phyloP scores from a whole-genome alignment of 2,329 filamentous ascomycete species.

The Cladobotryum mycophilum region DNA sequence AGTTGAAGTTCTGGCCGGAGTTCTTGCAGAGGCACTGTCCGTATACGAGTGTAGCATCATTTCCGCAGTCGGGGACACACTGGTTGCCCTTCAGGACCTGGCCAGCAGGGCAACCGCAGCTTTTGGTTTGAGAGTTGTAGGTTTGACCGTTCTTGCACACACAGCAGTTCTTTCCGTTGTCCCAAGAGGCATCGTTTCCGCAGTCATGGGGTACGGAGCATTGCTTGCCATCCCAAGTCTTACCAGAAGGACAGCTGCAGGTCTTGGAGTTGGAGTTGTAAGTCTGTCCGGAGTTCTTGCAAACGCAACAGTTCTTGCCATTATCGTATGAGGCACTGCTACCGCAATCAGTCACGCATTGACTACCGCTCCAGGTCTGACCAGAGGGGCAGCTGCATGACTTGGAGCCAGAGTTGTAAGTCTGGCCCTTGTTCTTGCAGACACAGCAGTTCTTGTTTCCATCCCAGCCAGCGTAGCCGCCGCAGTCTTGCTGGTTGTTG shows the following conservation, averaged over 20 bases:
- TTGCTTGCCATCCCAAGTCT: neutral
- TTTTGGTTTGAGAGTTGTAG: slow-evolving; percentile 4
- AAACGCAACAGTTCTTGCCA: slow-evolving; percentile 6
- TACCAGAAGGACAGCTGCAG: slow-evolving; percentile 3
- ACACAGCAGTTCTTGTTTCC: neutral
- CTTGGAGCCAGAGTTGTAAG: slow-evolving; percentile 5
- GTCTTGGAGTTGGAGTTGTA: slow-evolving; percentile 5
- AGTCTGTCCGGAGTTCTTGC: slow-evolving; percentile 3
- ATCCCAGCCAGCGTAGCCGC: slow-evolving; percentile 5
- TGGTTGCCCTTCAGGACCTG: neutral
- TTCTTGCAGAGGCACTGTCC: slow-evolving; percentile 13
- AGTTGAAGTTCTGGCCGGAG: slow-evolving; percentile 2
- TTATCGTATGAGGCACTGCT: slow-evolving; percentile 2
- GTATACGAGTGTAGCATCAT: slow-evolving; percentile 6
- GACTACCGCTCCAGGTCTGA: neutral
- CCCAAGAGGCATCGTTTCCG: slow-evolving; percentile 5
- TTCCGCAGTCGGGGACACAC: slow-evolving; percentile 9
- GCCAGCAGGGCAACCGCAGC: slow-evolving; percentile 5
- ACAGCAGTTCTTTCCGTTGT: slow-evolving; percentile 2
- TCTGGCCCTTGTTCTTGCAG: slow-evolving; percentile 6
- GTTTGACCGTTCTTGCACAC: slow-evolving; percentile 9
- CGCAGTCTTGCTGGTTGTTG: neutral
- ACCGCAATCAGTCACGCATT: slow-evolving; percentile 6
- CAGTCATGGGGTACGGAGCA: neutral
- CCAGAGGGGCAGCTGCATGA: slow-evolving; percentile 5